Base-by-base conservation (phyloP, 768 basidiomycete species). In the Psilocybe tampanensis region DNA sequence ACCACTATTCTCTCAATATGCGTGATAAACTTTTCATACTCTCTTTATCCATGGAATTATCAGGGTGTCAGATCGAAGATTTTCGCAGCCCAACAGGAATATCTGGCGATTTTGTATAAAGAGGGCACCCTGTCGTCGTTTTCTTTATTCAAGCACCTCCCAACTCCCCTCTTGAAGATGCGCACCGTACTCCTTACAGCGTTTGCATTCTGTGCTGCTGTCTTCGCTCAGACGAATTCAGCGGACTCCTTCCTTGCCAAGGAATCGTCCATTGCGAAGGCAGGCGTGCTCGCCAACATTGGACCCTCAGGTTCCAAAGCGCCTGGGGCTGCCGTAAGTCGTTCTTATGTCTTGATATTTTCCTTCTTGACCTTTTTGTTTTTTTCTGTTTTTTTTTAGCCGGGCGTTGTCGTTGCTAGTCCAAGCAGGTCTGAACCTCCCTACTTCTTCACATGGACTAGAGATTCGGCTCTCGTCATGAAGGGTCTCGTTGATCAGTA, bases 361-460 rank as follows among this genome's bases (percentile, higher is more conserved):
- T 9, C 29, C 9, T 29, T 9, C 41, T 15, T 52, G 50, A 6
- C n/a, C 3, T 1, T 36, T 23, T 22, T 3, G 8, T 41, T 21
- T n/a, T 57, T 11, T 66, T 58, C 68, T 24, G 55, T 8, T 61
- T 73, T 75, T 61, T 64, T 33, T 7, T 47, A 80, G 73, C 64
- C 81, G 43, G 85, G 85, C 13, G 68, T 86, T 23, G 83, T 85
- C 44, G 75, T 86, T 52, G 85, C 85, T 2, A 83, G 81, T 45
- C 85, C 85, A 1, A 82, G 77, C 60, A 78, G 74, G 0, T 55
- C 60, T 4, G 65, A 84, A 59, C 84, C 89, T 0, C 67, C 89
- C 69, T 90, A 92, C 61, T 71, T 89, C 21, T 92, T 79, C 67
- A 84, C 86, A 2, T 93, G 91, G 91, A 81, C 80, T 15, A 83